These are phyloP conservation scores for Cystoderma amianthinum DNA, from an alignment of 768 basidiomycete genomes.

Conservation along the genomic window DNA sequence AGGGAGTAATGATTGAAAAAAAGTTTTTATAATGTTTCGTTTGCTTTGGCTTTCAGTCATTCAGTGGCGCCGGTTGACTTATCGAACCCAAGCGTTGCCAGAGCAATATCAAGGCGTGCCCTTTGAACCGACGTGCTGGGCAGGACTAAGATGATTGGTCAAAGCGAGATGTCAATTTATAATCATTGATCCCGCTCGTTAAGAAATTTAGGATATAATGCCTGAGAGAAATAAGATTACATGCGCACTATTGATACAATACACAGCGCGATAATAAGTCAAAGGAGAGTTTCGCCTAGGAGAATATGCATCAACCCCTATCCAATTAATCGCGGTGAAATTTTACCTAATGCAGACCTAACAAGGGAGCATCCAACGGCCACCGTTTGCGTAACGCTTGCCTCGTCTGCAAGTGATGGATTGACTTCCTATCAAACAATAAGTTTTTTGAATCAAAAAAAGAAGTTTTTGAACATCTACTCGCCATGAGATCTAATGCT, in stretches of 20 bases:
- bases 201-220: not conserved
- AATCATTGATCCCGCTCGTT: not conserved
- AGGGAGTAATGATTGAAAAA: no score
- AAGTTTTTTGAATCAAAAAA: constrained; percentile 3
- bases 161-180: not conserved
- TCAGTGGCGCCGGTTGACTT: no score
- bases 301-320: not conserved
- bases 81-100: not conserved
- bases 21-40: no score
- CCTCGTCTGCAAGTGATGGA: constrained; percentile 77
- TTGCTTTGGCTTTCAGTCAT: no score
- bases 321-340: not conserved
- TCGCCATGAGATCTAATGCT: constrained; percentile 88
- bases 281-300: constrained; percentile 38
- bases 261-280: constrained; percentile 5
- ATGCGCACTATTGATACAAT: not conserved
- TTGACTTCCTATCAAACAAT: constrained; percentile 74
- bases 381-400: constrained; percentile 80
- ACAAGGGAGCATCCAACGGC: constrained; percentile 85
- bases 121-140: no score
- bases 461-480: constrained; percentile 13
- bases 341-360: constrained; percentile 62
- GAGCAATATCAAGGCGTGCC: no score
- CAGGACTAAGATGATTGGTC: not conserved
- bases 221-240: not conserved